Base-by-base conservation (phyloP, 148 eudicot genomes). In the Linanthus parryae region DNA sequence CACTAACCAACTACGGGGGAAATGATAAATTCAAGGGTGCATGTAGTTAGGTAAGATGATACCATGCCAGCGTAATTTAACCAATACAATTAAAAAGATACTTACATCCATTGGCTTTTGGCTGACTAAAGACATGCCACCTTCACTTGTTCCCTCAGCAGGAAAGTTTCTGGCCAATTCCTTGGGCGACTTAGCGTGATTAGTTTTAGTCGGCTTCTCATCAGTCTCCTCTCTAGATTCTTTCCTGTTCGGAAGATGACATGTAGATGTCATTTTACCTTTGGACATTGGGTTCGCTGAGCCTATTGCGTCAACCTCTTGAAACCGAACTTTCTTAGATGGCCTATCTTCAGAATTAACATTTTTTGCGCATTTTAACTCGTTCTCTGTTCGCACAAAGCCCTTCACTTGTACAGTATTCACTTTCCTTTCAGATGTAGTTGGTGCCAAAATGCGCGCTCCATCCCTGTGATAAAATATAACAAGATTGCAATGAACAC, bases 61-160 rank as follows among this genome's bases (percentile, higher is more conserved):
- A n/a, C n/a, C n/a, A n/a, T n/a, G n/a, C n/a, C n/a, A n/a, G n/a
- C n/a, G n/a, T n/a, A n/a, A n/a, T n/a, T n/a, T n/a, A n/a, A n/a
- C n/a, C n/a, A n/a, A n/a, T n/a, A n/a, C n/a, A n/a, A n/a, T n/a
- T n/a, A n/a, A n/a, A n/a, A n/a, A n/a, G 48, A 33, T 60, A 84
- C 97, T 85, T 89, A 89, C 96, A 52, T 12, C 52, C 37, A 36
- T 52, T 8, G 87, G 95, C 27, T 73, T 81, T 62, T 66, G 75
- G 13, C 72, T 71, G 44, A 85, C 81, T 59, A 70, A 79, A 36
- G 68, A 64, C 27, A 36, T 58, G 46, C 57, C 59, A 27, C 71
- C 73, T 61, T 23, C 64, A 52, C 41, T 54, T 67, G 52, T 57
- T 12, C 39, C 72, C 41, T 20, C 55, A 37, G 56, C 52, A 6